Evolutionary conservation across 805 yeast species (phyloP), one percentile per base, ranked within the genome.

Genomic region (Kluyveromyces aestuarii): DNA sequence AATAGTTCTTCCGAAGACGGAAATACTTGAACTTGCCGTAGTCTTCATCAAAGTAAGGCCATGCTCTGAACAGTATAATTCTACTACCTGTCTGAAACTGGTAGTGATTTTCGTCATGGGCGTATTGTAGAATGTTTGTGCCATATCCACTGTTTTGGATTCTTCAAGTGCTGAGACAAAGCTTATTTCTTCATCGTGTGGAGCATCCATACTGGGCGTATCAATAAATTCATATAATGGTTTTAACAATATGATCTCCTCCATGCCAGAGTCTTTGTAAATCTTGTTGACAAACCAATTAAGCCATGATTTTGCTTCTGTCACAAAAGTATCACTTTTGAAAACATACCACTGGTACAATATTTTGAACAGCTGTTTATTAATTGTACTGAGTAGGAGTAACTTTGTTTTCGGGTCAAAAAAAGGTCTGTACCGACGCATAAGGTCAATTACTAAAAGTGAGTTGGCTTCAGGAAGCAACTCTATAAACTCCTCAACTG

Each of bases 61-160:
- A 44, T 77, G 64, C 2, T 67, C 64, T 25, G 70, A 58, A 56
- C 96, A 87, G 56, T 70, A 77, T 2, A 77, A 77, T 47, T 75
- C 79, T 2, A 87, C 77, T 17, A 87, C 81, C 47, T 85, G 87
- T 52, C 73, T 80, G 58, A 82, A 81, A 0, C 85, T 70, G 4
- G 75, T 68, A 30, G 64, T 55, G 1, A 79, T 63, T 40, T 68
- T 69, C 37, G 69, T 67, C 10, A 72, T 54, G 0, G 81, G 80
- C 5, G 75, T 66, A 5, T 55, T 50, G 55, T 58, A 45, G 57
- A 64, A 46, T 50, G 59, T 37, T 50, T 51, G 47, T 13, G 42
- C 27, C 6, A 16, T 41, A 16, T 40, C 48, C 5, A 37, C 30
- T 13, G 40, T 27, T 8, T 38, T 40, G 13, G 37, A 37, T 17